A percentile compares a stretch with the other conserved stretches of the same genome.
Evolutionary conservation across 192 early-diverging fungal species (phyloP).

Genomic region (Geosiphon pyriformis): DNA sequence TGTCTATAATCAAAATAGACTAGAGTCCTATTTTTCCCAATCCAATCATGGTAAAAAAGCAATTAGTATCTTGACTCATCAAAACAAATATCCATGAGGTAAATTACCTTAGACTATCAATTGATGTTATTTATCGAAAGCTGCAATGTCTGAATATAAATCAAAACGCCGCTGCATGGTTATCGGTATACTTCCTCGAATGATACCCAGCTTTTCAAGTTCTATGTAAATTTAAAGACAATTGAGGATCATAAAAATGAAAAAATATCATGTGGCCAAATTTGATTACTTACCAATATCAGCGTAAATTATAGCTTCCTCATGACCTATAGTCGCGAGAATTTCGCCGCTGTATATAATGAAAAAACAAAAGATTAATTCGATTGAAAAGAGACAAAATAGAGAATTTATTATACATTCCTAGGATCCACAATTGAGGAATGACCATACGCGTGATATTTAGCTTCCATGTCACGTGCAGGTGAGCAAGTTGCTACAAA

Average conservation of each 20-base stretch:
- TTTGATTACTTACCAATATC: conserved; percentile 51
- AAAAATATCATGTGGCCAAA: not conserved
- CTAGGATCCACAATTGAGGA: conserved; percentile 83
- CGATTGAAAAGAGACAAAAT: not conserved
- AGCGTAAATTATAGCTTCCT: conserved; percentile 76
- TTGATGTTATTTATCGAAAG: not conserved
- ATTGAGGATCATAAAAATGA: not conserved
- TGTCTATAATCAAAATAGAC: too few relatives aligned
- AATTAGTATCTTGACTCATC: too few relatives aligned
- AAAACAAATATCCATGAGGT: too few relatives aligned
- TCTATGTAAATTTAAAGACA: conserved; percentile 35
- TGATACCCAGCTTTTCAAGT: conserved; percentile 51
- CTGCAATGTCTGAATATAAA: conserved; percentile 72
- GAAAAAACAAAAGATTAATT: not conserved
- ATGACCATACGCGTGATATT: conserved; percentile 93
- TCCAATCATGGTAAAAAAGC: too few relatives aligned
- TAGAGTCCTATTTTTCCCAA: too few relatives aligned
- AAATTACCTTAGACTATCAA: too few relatives aligned
- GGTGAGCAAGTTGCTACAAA: conserved; percentile 96
- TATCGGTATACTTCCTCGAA: conserved; percentile 74
- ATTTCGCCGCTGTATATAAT: conserved; percentile 20
- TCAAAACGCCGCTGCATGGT: conserved; percentile 83
- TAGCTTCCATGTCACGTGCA: conserved; percentile 67
- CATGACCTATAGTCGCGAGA: conserved; percentile 56
- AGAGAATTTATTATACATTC: conserved; percentile 25